A percentile compares a stretch with the other conserved stretches of the same genome.
phyloP scores from a whole-genome alignment of 192 early-diverging fungal species.

The Rhizoclosmatium globosum region DNA sequence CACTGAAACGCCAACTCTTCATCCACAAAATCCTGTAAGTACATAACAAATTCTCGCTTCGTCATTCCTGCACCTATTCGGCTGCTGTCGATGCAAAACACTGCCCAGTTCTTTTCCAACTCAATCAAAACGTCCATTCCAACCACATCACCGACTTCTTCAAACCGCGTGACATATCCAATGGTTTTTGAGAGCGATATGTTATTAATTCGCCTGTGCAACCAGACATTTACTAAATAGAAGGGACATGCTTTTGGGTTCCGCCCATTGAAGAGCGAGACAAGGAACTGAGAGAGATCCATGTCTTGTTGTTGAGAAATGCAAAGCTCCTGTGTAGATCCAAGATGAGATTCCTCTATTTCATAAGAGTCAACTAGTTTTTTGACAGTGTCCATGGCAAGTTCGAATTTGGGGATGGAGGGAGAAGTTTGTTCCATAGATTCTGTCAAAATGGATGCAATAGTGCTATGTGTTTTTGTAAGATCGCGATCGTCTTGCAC shows the following conservation, averaged over 20 bases:
- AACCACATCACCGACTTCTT: not conserved
- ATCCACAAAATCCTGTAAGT: too few relatives aligned
- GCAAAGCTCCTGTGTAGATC: too few relatives aligned
- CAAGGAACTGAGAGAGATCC: not conserved
- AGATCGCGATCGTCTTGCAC: too few relatives aligned
- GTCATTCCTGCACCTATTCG: not conserved
- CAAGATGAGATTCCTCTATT: too few relatives aligned
- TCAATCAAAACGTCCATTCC: not conserved
- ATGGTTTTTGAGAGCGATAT: not conserved
- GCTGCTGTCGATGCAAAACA: not conserved
- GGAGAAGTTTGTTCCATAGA: too few relatives aligned
- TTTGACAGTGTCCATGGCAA: too few relatives aligned
- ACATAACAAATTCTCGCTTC: too few relatives aligned
- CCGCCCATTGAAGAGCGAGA: not conserved
- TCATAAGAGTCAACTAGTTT: too few relatives aligned
- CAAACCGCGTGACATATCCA: slow-evolving; percentile 14
- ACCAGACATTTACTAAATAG: slow-evolving; percentile 27
- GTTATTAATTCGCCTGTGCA: slow-evolving; percentile 5
- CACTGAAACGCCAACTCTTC: too few relatives aligned
- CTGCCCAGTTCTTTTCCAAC: slow-evolving; percentile 5
- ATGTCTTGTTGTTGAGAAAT: not conserved
- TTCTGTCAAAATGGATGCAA: too few relatives aligned
- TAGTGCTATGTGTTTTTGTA: too few relatives aligned
- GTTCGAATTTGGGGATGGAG: too few relatives aligned
- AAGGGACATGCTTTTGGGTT: not conserved